A percentile compares a stretch with the other conserved stretches of the same genome.
phyloP scores from a whole-genome alignment of 306 rosid species.

The Casuarina equisetifolia region DNA sequence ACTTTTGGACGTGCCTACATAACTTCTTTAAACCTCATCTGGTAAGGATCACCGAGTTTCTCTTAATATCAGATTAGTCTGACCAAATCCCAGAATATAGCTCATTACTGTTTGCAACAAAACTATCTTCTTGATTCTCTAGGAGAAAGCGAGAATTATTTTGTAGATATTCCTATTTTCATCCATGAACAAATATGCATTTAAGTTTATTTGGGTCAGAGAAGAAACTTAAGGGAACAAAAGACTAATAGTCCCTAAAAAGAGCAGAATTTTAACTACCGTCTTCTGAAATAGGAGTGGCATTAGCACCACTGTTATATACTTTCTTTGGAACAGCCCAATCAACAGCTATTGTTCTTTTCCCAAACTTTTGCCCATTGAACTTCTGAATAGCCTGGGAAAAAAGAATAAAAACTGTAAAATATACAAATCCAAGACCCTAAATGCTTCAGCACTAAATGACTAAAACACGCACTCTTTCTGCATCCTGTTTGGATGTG shows the following conservation, averaged over 20 bases:
- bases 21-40: not conserved
- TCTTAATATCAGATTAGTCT: slow-evolving; percentile 1
- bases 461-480: slow-evolving; percentile 54
- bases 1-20: slow-evolving; percentile 1
- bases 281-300: slow-evolving; percentile 46
- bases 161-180: not conserved
- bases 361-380: slow-evolving; percentile 69
- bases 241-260: not conserved
- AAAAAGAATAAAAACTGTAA: slow-evolving; percentile 20
- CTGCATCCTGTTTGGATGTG: slow-evolving; percentile 83
- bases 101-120: not conserved
- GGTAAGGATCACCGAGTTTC: not conserved
- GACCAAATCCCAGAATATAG: not conserved
- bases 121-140: not conserved
- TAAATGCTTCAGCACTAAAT: slow-evolving; percentile 5
- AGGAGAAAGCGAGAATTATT: not conserved
- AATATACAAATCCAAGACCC: slow-evolving; percentile 18
- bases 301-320: slow-evolving; percentile 50
- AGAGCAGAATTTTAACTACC: slow-evolving; percentile 45
- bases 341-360: slow-evolving; percentile 91
- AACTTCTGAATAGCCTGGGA: slow-evolving; percentile 77
- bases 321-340: slow-evolving; percentile 92
- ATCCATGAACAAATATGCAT: not conserved
- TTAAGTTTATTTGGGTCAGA: not conserved
- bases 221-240: slow-evolving; percentile 1